Evolutionary conservation across 139 green algal genomes (phyloP).

Genomic region (Chlorella sp.): DNA sequence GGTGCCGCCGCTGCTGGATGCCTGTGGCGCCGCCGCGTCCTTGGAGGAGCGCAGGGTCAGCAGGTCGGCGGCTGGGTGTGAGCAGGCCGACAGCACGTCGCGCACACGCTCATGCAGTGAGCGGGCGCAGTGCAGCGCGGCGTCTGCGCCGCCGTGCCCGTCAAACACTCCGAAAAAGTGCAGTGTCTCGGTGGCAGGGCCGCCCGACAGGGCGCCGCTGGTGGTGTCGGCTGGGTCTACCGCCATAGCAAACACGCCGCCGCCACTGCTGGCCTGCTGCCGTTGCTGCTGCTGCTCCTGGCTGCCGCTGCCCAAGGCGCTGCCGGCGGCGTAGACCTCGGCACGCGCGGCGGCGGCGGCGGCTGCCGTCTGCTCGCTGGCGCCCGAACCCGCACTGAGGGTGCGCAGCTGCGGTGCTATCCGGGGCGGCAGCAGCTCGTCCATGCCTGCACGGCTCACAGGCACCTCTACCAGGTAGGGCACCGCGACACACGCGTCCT

Average conservation of each 20-base stretch:
- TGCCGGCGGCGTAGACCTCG: background rate
- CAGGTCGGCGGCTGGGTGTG: background rate
- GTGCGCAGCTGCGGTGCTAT: slow-evolving; percentile 57
- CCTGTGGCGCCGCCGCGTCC: slow-evolving; percentile 8
- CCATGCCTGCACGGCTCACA: slow-evolving; percentile 8
- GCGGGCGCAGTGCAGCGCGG: slow-evolving; percentile 70
- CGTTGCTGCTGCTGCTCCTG: background rate
- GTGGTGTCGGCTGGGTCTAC: background rate
- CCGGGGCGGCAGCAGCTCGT: slow-evolving; percentile 62
- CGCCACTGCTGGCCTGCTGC: background rate
- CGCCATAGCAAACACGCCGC: background rate
- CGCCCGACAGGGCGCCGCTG: background rate
- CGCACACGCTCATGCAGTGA: slow-evolving; percentile 70
- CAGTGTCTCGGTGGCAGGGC: slow-evolving; percentile 46
- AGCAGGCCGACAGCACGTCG: slow-evolving; percentile 50
- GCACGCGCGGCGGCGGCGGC: background rate
- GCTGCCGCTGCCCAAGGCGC: background rate
- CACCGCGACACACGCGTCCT: slow-evolving; percentile 76
- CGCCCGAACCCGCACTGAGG: background rate
- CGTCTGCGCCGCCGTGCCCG: slow-evolving; percentile 81
- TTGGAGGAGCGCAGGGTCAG: background rate
- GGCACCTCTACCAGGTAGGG: slow-evolving; percentile 69
- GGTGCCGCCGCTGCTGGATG: slow-evolving; percentile 11
- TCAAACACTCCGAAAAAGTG: slow-evolving; percentile 91
- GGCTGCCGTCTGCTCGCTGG: background rate